These are phyloP conservation scores for Hansenula sp. DNA, from an alignment of 1,139 yeast species.

Conservation along the genomic window DNA sequence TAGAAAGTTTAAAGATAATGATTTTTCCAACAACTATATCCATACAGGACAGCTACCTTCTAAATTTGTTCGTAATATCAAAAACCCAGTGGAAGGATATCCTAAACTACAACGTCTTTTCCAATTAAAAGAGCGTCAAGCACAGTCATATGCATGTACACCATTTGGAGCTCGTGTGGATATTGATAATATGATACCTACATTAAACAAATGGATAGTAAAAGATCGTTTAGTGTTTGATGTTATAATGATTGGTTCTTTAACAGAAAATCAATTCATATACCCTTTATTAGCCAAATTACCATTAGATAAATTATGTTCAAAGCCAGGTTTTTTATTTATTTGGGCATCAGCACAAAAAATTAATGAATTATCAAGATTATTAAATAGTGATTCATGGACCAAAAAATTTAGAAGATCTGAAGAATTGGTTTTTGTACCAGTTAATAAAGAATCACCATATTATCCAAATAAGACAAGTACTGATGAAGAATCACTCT, in stretches of 20 bases:
- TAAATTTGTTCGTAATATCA: slow-evolving; percentile 57
- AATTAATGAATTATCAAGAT: slow-evolving; percentile 54
- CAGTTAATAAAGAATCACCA: slow-evolving; percentile 54
- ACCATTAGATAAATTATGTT: slow-evolving; percentile 69
- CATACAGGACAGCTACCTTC: slow-evolving; percentile 62
- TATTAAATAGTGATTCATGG: slow-evolving; percentile 56
- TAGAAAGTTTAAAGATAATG: slow-evolving; percentile 35
- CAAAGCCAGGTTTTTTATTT: slow-evolving; percentile 82
- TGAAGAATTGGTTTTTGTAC: slow-evolving; percentile 76
- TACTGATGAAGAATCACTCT: slow-evolving; percentile 36
- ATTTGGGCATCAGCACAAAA: slow-evolving; percentile 82
- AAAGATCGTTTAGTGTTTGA: slow-evolving; percentile 63
- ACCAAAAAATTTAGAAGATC: slow-evolving; percentile 79
- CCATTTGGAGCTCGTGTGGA: slow-evolving; percentile 64
- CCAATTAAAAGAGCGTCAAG: slow-evolving; percentile 52
- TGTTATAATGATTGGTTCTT: slow-evolving; percentile 87
- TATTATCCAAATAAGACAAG: slow-evolving; percentile 50
- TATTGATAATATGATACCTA: slow-evolving; percentile 48
- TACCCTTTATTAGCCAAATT: slow-evolving; percentile 55
- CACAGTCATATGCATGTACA: slow-evolving; percentile 43
- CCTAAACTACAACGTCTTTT: slow-evolving; percentile 74
- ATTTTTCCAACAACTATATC: slow-evolving; percentile 66
- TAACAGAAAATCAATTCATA: slow-evolving; percentile 66
- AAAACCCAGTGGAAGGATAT: slow-evolving; percentile 71
- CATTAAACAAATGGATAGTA: slow-evolving; percentile 57